These are phyloP conservation scores for Lactarius deliciosus DNA, from an alignment of 768 basidiomycete genomes.

Conservation along the genomic window DNA sequence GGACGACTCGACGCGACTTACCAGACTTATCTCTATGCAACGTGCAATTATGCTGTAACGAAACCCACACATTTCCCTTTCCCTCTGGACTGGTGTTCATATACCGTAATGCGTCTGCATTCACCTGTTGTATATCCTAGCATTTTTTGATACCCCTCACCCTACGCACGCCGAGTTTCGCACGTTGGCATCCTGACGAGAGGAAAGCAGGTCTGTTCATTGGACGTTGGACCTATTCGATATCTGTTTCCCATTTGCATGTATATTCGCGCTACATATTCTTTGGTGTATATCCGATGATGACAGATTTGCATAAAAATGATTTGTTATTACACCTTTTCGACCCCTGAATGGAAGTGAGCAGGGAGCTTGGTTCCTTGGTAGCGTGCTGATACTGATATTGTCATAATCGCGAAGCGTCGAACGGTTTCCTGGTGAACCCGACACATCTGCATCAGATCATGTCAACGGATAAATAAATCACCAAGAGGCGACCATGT, in stretches of 20 bases:
- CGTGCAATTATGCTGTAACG: conserved; percentile 25
- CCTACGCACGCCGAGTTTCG: conserved; percentile 7
- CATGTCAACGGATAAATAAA: neutral
- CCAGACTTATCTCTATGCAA: conserved; percentile 16
- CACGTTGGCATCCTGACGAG: conserved; percentile 23
- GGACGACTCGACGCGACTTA: neutral
- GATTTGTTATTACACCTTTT: neutral
- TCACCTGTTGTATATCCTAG: conserved; percentile 20
- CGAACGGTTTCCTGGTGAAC: neutral
- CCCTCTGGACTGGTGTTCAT: conserved; percentile 7
- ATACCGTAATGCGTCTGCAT: conserved; percentile 22
- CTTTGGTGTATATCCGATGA: conserved; percentile 7
- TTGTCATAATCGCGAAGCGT: neutral
- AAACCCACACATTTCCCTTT: conserved; percentile 7
- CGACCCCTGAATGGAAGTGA: neutral
- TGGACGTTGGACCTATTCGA: conserved; percentile 10
- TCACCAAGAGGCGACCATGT: neutral
- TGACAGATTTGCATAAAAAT: neutral
- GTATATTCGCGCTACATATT: conserved; percentile 20
- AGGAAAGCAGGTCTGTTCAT: conserved; percentile 15
- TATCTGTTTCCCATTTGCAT: conserved; percentile 19
- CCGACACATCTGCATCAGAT: neutral
- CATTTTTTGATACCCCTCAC: conserved; percentile 24
- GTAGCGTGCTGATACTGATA: neutral
- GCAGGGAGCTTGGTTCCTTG: neutral